Evolutionary conservation across 176 grass and related monocot species (phyloP).

Genomic region (Chloris gayana): DNA sequence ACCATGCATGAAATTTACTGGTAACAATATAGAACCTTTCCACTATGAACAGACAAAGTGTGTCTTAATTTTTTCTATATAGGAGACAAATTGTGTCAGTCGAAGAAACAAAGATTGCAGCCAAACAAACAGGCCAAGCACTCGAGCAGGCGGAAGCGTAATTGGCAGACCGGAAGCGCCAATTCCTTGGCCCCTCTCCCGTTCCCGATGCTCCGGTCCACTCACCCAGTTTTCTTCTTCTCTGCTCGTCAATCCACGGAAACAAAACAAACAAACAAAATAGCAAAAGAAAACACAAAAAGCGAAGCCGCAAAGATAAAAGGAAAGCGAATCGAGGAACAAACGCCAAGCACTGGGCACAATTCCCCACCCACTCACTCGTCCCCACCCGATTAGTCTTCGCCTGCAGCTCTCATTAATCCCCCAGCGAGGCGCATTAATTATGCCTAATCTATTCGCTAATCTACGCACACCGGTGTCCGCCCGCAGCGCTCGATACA

Average conservation of each 20-base stretch:
- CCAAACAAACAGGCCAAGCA: not conserved
- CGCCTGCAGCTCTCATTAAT: not conserved
- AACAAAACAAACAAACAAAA: not conserved
- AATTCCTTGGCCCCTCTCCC: not conserved
- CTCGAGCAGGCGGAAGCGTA: not conserved
- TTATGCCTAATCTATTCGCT: slow-evolving; percentile 28
- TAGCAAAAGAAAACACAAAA: slow-evolving; percentile 9
- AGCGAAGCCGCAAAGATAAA: slow-evolving; percentile 8
- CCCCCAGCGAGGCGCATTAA: slow-evolving; percentile 1
- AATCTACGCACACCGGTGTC: slow-evolving; percentile 9
- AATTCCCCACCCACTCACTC: slow-evolving; percentile 37
- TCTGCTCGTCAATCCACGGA: not conserved
- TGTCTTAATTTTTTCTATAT: too few relatives aligned
- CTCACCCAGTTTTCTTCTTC: not conserved
- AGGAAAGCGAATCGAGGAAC: not conserved
- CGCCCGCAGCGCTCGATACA: slow-evolving; percentile 42
- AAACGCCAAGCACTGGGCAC: slow-evolving; percentile 24
- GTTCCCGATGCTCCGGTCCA: not conserved
- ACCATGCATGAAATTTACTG: too few relatives aligned
- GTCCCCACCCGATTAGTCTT: not conserved
- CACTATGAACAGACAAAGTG: not conserved
- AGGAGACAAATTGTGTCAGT: not conserved
- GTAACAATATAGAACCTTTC: not conserved
- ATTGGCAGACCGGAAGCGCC: slow-evolving; percentile 50
- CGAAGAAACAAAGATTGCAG: not conserved